Percentiles rank a stretch among this genome's conserved stretches.
Evolutionary conservation across 1,139 yeast genomes (phyloP).

Genomic region (Saccharomycopsis crataegensis): DNA sequence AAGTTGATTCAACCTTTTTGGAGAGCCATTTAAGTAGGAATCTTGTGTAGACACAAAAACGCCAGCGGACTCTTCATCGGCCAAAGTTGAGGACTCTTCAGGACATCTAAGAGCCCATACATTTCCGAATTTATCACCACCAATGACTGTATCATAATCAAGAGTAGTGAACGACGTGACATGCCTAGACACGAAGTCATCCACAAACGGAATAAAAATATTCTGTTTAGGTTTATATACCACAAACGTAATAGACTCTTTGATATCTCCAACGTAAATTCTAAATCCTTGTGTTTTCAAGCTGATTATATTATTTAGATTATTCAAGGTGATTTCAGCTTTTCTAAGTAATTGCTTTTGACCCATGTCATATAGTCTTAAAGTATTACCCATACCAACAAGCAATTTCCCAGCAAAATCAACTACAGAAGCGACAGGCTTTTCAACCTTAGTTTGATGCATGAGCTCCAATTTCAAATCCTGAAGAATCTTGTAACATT

Average conservation of each 20-base stretch:
- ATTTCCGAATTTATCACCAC: slow-evolving; percentile 90
- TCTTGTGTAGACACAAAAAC: slow-evolving; percentile 32
- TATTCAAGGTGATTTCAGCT: slow-evolving; percentile 32
- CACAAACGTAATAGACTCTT: slow-evolving; percentile 53
- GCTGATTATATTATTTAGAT: slow-evolving; percentile 40
- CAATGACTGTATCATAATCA: slow-evolving; percentile 70
- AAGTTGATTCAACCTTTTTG: slow-evolving; percentile 43
- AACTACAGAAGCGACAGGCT: slow-evolving; percentile 41
- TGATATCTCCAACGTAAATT: slow-evolving; percentile 61
- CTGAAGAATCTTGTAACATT: slow-evolving; percentile 26
- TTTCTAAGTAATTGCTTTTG: slow-evolving; percentile 70
- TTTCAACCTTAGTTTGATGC: slow-evolving; percentile 57
- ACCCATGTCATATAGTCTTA: slow-evolving; percentile 71
- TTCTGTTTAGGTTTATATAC: slow-evolving; percentile 47
- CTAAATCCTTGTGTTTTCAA: slow-evolving; percentile 50
- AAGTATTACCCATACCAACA: slow-evolving; percentile 46
- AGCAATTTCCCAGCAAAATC: slow-evolving; percentile 57
- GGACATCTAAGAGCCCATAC: slow-evolving; percentile 60
- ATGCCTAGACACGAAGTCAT: slow-evolving; percentile 64
- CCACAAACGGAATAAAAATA: slow-evolving; percentile 55
- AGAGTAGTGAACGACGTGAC: slow-evolving; percentile 51
- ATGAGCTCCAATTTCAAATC: slow-evolving; percentile 39
- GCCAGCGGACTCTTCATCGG: slow-evolving; percentile 23
- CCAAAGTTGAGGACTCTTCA: slow-evolving; percentile 25
- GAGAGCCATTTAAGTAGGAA: slow-evolving; percentile 41